phyloP scores from a whole-genome alignment of 1,284 basidiomycete species.

The Amanita bisporigera region DNA sequence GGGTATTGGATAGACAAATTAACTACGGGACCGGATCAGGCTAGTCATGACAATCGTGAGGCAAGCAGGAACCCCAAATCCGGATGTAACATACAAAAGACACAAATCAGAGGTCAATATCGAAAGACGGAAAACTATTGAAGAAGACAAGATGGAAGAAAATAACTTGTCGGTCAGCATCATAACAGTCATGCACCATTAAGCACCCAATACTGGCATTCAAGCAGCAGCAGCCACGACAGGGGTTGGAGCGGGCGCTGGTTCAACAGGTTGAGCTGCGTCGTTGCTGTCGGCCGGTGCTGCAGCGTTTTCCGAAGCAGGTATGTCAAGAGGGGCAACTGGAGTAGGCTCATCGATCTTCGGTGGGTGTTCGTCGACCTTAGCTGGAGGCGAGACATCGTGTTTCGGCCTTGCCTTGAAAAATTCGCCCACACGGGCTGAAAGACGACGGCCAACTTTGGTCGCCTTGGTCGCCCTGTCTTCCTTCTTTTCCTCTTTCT shows the following conservation, averaged over 20 bases:
- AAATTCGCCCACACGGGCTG: slow-evolving; percentile 75
- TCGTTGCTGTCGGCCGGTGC: slow-evolving; percentile 49
- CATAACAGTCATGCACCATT: slow-evolving; percentile 59
- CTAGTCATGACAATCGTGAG: slow-evolving; percentile 61
- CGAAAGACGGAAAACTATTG: slow-evolving; percentile 35
- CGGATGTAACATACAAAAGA: slow-evolving; percentile 63
- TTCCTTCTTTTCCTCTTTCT: slow-evolving; percentile 57
- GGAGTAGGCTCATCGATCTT: slow-evolving; percentile 78
- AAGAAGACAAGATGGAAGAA: slow-evolving; percentile 46
- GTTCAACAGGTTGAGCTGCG: slow-evolving; percentile 45
- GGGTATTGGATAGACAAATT: slow-evolving; percentile 58
- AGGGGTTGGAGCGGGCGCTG: slow-evolving; percentile 50
- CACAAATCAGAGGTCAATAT: slow-evolving; percentile 28
- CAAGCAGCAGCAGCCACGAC: slow-evolving; percentile 68
- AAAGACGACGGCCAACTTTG: slow-evolving; percentile 78
- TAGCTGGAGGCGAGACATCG: slow-evolving; percentile 72
- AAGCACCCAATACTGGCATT: slow-evolving; percentile 36
- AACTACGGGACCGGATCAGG: slow-evolving; percentile 53
- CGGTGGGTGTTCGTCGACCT: slow-evolving; percentile 83
- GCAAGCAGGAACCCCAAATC: slow-evolving; percentile 58
- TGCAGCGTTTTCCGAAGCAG: slow-evolving; percentile 53
- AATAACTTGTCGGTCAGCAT: slow-evolving; percentile 36
- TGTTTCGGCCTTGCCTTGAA: slow-evolving; percentile 80
- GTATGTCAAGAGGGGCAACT: slow-evolving; percentile 78
- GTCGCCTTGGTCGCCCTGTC: slow-evolving; percentile 49